Conservation (phyloP, 805 yeast genomes). For the Saccharomycopsis selenospora region DNA sequence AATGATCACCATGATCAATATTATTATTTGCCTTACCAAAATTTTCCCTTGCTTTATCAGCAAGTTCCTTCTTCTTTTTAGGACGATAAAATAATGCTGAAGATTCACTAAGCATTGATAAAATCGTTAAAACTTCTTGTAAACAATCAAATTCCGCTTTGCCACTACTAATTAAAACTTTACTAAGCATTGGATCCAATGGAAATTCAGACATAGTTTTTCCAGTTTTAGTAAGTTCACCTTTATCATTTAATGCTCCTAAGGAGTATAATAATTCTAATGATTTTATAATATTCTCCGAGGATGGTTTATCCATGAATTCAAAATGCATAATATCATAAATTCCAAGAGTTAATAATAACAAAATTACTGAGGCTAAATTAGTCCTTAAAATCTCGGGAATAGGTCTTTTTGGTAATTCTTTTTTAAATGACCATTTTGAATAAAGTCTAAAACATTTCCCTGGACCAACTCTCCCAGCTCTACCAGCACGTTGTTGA, state of each 20-base stretch:
- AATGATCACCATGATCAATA: conserved; percentile 65
- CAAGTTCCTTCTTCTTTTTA: conserved; percentile 54
- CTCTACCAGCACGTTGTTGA: conserved; percentile 95
- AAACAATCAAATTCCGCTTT: conserved; percentile 46
- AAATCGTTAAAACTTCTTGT: conserved; percentile 61
- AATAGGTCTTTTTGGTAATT: conserved; percentile 68
- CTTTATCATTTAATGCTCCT: conserved; percentile 79
- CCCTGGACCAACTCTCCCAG: conserved; percentile 97
- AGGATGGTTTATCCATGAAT: conserved; percentile 84
- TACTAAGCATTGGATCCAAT: conserved; percentile 82
- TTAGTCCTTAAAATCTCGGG: conserved; percentile 92
- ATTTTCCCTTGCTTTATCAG: conserved; percentile 53
- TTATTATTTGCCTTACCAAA: conserved; percentile 36
- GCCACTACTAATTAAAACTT: conserved; percentile 61
- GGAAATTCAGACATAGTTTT: conserved; percentile 88
- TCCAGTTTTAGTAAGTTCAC: conserved; percentile 72
- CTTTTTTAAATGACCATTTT: conserved; percentile 70
- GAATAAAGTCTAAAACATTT: conserved; percentile 88
- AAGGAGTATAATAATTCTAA: conserved; percentile 76
- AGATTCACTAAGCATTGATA: conserved; percentile 79
- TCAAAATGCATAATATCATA: conserved; percentile 77
- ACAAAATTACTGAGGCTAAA: conserved; percentile 64
- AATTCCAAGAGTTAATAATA: conserved; percentile 77
- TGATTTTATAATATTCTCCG: conserved; percentile 64
- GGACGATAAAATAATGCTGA: conserved; percentile 66